A percentile compares a stretch with the other conserved stretches of the same genome.
Evolutionary conservation across 1,284 basidiomycete species (phyloP).

Genomic region (Sanghuangporus weigelae): DNA sequence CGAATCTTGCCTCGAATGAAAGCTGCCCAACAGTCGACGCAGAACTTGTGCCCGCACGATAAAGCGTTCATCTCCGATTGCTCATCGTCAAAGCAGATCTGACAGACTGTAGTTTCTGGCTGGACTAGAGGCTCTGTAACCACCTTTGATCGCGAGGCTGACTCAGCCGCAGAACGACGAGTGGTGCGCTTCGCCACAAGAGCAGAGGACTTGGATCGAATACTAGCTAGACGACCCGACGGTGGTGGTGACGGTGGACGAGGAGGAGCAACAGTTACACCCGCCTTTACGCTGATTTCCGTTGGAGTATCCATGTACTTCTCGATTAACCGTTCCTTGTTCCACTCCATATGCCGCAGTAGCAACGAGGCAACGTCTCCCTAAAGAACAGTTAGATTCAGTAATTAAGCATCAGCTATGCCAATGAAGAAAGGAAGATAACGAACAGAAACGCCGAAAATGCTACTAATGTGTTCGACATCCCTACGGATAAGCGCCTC

Average conservation of each 20-base stretch:
- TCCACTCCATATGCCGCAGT: conserved; percentile 87
- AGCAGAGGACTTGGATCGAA: conserved; percentile 18
- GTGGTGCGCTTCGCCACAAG: conserved; percentile 34
- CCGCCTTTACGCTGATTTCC: conserved; percentile 66
- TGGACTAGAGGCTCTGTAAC: conserved; percentile 20
- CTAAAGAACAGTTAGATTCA: conserved; percentile 23
- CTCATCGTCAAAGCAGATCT: conserved; percentile 85
- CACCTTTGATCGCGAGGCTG: conserved; percentile 29
- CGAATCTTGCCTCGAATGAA: conserved; percentile 85
- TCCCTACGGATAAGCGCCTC: conserved; percentile 74
- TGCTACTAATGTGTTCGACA: conserved; percentile 77
- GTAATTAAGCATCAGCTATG: conserved; percentile 4
- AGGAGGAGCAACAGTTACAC: conserved; percentile 39
- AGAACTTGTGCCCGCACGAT: conserved; percentile 79
- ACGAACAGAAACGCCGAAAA: conserved; percentile 83
- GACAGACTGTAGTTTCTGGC: conserved; percentile 69
- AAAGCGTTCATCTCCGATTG: conserved; percentile 59
- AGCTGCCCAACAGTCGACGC: conserved; percentile 82
- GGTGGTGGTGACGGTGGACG: conserved; percentile 30
- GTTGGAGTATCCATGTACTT: conserved; percentile 89
- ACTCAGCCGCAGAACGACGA: conserved; percentile 37
- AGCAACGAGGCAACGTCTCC: conserved; percentile 65
- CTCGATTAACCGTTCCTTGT: conserved; percentile 94
- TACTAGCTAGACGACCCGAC: conserved; percentile 16
- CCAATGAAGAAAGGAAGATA: background rate